Conservation (phyloP, 257 asterid genomes). For the Penstemon barbatus region DNA sequence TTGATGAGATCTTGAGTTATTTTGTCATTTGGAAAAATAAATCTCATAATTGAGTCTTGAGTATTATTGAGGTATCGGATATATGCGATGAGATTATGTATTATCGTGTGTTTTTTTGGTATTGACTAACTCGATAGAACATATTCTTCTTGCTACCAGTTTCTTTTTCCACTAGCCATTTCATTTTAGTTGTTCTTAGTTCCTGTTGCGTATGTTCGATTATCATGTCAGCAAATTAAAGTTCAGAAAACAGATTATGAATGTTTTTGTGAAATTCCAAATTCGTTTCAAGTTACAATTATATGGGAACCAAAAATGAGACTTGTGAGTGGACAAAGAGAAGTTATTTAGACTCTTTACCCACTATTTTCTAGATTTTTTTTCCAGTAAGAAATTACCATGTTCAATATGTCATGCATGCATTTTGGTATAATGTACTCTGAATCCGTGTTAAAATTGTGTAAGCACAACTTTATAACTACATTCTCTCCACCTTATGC, state of each 20-base stretch:
- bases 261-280: neutral
- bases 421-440: neutral
- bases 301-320: no score
- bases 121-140: slow-evolving; percentile 16
- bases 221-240: neutral
- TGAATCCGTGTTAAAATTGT: neutral
- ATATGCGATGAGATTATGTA: slow-evolving; percentile 16
- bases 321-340: no score
- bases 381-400: neutral
- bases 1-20: slow-evolving; percentile 1
- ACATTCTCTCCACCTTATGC: neutral
- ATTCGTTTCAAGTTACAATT: no score
- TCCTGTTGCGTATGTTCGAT: neutral
- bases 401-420: neutral
- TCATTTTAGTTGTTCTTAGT: neutral
- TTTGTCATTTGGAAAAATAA: neutral
- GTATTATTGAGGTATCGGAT: slow-evolving; percentile 10
- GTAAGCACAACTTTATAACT: neutral
- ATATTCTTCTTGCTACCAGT: slow-evolving; percentile 14
- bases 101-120: neutral
- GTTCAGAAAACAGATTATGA: neutral
- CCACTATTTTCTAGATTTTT: no score
- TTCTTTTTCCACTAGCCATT: neutral
- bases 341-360: no score
- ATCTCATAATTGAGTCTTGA: neutral